Base-by-base conservation (phyloP, 2,329 filamentous ascomycete genomes). In the Ophiocordyceps unilateralis region DNA sequence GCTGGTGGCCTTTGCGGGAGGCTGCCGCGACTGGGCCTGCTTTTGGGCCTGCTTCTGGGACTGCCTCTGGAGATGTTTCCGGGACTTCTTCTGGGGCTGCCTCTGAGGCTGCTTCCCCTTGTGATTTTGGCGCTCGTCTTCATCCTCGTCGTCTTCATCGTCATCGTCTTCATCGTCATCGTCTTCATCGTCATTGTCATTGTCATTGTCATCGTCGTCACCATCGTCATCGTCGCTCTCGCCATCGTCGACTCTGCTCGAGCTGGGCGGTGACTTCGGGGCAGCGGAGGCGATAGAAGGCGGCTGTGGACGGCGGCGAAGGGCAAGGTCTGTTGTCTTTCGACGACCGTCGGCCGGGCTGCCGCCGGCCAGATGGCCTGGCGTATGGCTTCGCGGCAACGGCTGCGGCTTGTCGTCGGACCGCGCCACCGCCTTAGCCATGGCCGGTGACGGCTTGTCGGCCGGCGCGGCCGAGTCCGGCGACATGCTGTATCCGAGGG, bases 281-380 rank as follows among this genome's bases (percentile, higher is more conserved):
- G 30, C 34, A 11, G n/a, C 17, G 23, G 11, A 14, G 21, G 21
- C 43, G 17, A 23, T 3, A 4, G 40, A 14, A 9, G 41, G 53
- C 21, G 41, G 15, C 53, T 15, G 56, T 47, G 20, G 55, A 44
- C 43, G 58, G 54, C 42, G 65, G 55, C 1, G 64, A 60, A 73
- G 64, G 39, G 70, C 60, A 32, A 70, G 58, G 43, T 76, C 72
- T 22, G 71, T 67, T 23, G 67, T 57, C 49, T 69, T 72, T n/a
- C n/a, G n/a, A n/a, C n/a, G n/a, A n/a, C n/a, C n/a, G n/a, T n/a
- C n/a, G n/a, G n/a, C n/a, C 42, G 66, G 64, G 58, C 70, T 75
- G 60, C 72, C 77, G 49, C 70, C 68, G 12, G 76, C 61, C 36
- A 78, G 65, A 51, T 78, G 74, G 45, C 75, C 74, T 1, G 75